A percentile compares a stretch with the other conserved stretches of the same genome.
phyloP scores from a whole-genome alignment of 148 eudicot genomes.

The Limonium bicolor region DNA sequence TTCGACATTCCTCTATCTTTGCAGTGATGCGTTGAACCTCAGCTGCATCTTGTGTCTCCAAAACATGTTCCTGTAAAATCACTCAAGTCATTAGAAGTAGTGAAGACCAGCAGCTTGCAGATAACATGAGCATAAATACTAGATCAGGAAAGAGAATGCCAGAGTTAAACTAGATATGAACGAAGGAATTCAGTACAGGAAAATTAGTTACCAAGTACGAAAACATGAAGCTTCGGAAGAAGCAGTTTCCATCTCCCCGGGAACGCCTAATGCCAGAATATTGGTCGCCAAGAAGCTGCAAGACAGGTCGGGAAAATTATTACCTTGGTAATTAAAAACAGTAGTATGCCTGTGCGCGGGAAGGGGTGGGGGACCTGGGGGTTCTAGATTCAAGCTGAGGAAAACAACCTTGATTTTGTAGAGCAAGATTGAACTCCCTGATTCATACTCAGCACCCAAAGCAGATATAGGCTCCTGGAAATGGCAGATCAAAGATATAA shows the following conservation, averaged over 20 bases:
- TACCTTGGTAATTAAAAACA: neutral
- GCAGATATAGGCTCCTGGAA: slow-evolving; percentile 77
- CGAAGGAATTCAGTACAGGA: neutral
- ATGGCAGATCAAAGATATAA: neutral
- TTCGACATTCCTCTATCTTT: slow-evolving; percentile 66
- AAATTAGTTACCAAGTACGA: slow-evolving; percentile 51
- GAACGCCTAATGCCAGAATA: slow-evolving; percentile 77
- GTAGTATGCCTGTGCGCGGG: too few relatives aligned
- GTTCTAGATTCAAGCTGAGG: too few relatives aligned
- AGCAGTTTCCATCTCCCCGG: slow-evolving; percentile 96
- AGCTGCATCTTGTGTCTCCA: slow-evolving; percentile 67
- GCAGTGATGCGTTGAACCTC: slow-evolving; percentile 59
- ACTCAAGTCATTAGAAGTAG: neutral
- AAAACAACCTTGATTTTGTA: slow-evolving; percentile 85
- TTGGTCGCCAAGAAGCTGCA: slow-evolving; percentile 53
- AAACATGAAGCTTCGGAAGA: slow-evolving; percentile 94
- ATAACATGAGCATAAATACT: neutral
- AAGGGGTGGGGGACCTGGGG: too few relatives aligned
- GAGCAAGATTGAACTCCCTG: slow-evolving; percentile 74
- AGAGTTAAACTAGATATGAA: too few relatives aligned
- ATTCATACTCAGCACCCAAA: slow-evolving; percentile 65
- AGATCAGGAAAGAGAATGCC: neutral
- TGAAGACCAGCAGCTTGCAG: too few relatives aligned
- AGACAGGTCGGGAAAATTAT: neutral
- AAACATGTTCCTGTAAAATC: slow-evolving; percentile 50